These are phyloP conservation scores for Aspergillus heteromorphus DNA, from an alignment of 495 filamentous ascomycete species.

Conservation along the genomic window DNA sequence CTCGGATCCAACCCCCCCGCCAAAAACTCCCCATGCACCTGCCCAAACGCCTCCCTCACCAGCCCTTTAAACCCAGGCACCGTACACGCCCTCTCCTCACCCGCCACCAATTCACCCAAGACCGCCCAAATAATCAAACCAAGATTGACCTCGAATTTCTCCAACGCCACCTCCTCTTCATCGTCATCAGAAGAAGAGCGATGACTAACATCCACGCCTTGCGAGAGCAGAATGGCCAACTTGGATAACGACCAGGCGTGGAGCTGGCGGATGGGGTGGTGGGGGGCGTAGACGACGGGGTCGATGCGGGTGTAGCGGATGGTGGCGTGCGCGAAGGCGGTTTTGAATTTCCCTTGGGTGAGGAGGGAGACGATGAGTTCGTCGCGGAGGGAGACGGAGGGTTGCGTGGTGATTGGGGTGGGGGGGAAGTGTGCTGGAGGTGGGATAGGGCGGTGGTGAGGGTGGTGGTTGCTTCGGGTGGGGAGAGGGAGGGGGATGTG, in stretches of 20 bases:
- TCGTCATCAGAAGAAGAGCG: conserved; percentile 5
- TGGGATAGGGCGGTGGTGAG: conserved; percentile 20
- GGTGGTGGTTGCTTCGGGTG: conserved; percentile 23
- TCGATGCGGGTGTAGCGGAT: conserved; percentile 36
- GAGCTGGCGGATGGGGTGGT: conserved; percentile 40
- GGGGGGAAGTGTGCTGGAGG: conserved; percentile 19
- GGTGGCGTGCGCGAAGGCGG: conserved; percentile 35
- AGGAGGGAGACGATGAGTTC: conserved; percentile 32
- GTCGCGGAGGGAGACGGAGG: conserved; percentile 35
- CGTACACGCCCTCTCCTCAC: conserved; percentile 28
- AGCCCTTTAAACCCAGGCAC: conserved; percentile 33
- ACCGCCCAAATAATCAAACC: conserved; percentile 34
- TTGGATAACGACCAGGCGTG: conserved; percentile 40
- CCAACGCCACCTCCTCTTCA: conserved; percentile 8
- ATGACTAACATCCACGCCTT: conserved; percentile 15
- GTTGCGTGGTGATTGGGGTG: conserved; percentile 37
- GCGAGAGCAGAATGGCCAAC: conserved; percentile 32
- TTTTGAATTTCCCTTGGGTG: conserved; percentile 22
- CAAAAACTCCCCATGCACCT: conserved; percentile 30
- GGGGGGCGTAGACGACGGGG: conserved; percentile 25
- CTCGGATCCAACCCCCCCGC: conserved; percentile 27
- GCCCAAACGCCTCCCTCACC: conserved; percentile 24
- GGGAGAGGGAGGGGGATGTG: conserved; percentile 11
- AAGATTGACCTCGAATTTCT: conserved; percentile 24
- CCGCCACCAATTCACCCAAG: conserved; percentile 36